phyloP scores from a whole-genome alignment of 2,329 filamentous ascomycete species.

The Bipolaris sorokiniana region DNA sequence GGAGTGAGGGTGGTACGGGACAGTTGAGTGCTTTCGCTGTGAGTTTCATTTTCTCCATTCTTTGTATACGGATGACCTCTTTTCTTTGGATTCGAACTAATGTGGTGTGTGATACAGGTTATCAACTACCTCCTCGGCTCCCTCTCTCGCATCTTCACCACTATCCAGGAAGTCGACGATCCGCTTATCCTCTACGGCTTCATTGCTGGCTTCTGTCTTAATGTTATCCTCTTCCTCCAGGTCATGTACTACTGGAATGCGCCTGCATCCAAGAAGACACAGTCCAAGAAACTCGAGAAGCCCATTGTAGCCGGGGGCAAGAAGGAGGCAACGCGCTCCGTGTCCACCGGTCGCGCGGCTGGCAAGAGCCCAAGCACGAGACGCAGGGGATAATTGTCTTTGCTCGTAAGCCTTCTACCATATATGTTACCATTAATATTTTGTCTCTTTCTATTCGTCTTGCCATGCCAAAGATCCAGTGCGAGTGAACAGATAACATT shows the following conservation, averaged over 20 bases:
- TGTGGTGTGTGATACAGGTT: constrained; percentile 63
- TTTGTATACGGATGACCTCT: not conserved
- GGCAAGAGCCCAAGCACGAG: constrained; percentile 63
- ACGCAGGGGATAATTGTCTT: constrained; percentile 55
- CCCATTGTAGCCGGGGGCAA: constrained; percentile 39
- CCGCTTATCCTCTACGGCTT: constrained; percentile 96
- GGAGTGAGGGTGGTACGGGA: constrained; percentile 83
- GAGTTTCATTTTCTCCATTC: constrained; percentile 48
- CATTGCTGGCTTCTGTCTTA: constrained; percentile 88
- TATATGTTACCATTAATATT: not conserved
- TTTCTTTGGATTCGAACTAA: not conserved
- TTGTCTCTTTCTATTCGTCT: too few relatives aligned
- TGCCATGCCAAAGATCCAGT: too few relatives aligned
- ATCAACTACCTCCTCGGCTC: constrained; percentile 98
- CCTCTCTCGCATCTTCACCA: constrained; percentile 94
- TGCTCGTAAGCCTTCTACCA: not conserved
- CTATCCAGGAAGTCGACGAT: constrained; percentile 95
- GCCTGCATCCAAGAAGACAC: constrained; percentile 46
- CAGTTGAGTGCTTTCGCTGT: constrained; percentile 97
- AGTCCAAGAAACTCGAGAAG: constrained; percentile 49
- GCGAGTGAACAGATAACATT: not conserved
- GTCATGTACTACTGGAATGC: constrained; percentile 97
- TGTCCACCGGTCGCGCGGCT: constrained; percentile 45
- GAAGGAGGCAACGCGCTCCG: constrained; percentile 37
- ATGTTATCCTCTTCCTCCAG: constrained; percentile 82